Conservation (phyloP, 345 rosid genomes). For the Citrus cavaleriei region DNA sequence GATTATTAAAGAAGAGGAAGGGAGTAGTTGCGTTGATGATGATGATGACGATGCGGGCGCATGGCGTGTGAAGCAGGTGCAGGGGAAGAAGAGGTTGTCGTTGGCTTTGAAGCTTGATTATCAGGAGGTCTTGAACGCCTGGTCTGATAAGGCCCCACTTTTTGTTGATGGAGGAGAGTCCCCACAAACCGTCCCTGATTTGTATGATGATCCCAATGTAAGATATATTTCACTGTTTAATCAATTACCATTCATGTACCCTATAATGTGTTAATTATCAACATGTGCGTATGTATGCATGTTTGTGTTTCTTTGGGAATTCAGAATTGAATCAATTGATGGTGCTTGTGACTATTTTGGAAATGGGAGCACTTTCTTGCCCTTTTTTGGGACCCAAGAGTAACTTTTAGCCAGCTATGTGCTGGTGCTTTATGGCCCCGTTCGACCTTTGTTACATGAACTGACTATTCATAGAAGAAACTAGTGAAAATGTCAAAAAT, state of each 20-base stretch:
- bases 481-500: too few relatives aligned
- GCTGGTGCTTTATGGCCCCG: too few relatives aligned
- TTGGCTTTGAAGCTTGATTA: slow-evolving; percentile 82
- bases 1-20: slow-evolving; percentile 56
- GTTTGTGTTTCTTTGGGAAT: not conserved
- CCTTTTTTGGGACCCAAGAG: not conserved
- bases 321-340: not conserved
- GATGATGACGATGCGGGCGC: slow-evolving; percentile 20
- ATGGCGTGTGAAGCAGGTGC: slow-evolving; percentile 18
- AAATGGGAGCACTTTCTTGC: not conserved
- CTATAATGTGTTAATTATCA: too few relatives aligned
- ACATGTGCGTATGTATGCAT: not conserved
- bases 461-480: not conserved
- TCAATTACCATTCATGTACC: not conserved
- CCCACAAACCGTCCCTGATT: slow-evolving; percentile 75
- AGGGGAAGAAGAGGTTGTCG: slow-evolving; percentile 15
- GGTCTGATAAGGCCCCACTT: slow-evolving; percentile 81
- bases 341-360: not conserved
- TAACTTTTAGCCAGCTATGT: too few relatives aligned
- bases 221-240: slow-evolving; percentile 10
- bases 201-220: slow-evolving; percentile 49
- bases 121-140: slow-evolving; percentile 69
- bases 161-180: slow-evolving; percentile 44
- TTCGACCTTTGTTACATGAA: too few relatives aligned
- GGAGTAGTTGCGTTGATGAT: slow-evolving; percentile 31